phyloP scores from a whole-genome alignment of 2,329 filamentous ascomycete genomes.

The Zopfia rhizophila region DNA sequence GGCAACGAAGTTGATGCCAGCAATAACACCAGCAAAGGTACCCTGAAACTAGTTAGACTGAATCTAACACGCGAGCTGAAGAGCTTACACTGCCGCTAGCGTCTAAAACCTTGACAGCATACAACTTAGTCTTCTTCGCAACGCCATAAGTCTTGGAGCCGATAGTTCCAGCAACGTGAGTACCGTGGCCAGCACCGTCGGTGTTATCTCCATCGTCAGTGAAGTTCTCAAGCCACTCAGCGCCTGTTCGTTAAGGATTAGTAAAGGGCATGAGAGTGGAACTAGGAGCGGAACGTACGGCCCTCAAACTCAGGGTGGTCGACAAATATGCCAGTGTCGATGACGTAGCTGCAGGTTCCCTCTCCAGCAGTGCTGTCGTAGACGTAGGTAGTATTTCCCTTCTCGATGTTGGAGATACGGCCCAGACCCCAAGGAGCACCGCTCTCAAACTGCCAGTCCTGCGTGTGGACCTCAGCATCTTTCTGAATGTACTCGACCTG shows the following conservation, averaged over 20 bases:
- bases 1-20: slow-evolving; percentile 37
- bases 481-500: slow-evolving; percentile 50
- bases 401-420: slow-evolving; percentile 48
- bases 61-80: not conserved
- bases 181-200: slow-evolving; percentile 48
- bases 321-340: slow-evolving; percentile 71
- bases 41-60: slow-evolving; percentile 18
- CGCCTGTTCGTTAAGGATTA: slow-evolving; percentile 29
- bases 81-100: slow-evolving; percentile 43
- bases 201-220: slow-evolving; percentile 30
- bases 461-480: slow-evolving; percentile 41
- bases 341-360: slow-evolving; percentile 65
- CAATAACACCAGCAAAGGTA: slow-evolving; percentile 34
- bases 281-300: slow-evolving; percentile 36
- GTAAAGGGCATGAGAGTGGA: not conserved
- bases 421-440: slow-evolving; percentile 53
- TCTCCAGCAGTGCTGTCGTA: slow-evolving; percentile 51
- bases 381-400: slow-evolving; percentile 44
- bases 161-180: slow-evolving; percentile 49
- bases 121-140: slow-evolving; percentile 47
- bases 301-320: slow-evolving; percentile 59
- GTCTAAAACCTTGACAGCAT: slow-evolving; percentile 50
- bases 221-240: slow-evolving; percentile 38
- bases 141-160: slow-evolving; percentile 46
- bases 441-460: slow-evolving; percentile 43